Base-by-base conservation (phyloP, 345 rosid genomes). In the Bretschneidera sinensis region DNA sequence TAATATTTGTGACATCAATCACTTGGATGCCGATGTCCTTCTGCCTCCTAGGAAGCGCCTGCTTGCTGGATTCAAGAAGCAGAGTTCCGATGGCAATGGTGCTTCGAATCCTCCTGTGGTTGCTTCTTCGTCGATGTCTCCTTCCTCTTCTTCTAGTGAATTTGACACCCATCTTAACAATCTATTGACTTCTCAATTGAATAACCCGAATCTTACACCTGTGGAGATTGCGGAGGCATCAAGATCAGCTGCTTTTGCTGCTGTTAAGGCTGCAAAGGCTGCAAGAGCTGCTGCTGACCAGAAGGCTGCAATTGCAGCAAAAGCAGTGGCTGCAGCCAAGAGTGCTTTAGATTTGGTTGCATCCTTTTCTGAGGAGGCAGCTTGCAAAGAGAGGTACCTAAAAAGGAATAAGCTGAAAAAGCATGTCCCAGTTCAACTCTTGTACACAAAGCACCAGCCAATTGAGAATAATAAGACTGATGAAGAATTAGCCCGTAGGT, bases 11-110 rank as follows among this genome's bases (percentile, higher is more conserved):
- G 94, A 79, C 67, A 77, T 83, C 64, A 84, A 81, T 79, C 90
- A 79, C 64, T 71, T 87, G 74, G 90, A 82, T 55, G 84, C 89
- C 7, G 95, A 81, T 71, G 96, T 73, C 49, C 99, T 84, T 51
- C 66, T 94, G 59, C 99, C 99, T 64, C 99, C 99, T 9, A 77
- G 97, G 49, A 94, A 94, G 62, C 90, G 99, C 17, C 79, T 89
- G 57, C 96, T 94, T 35, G 96, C 99, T 1, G 97, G 95, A 77
- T 80, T 76, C 71, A 94, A 90, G 89, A 89, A 86, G 70, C 92
- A 83, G 78, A 86, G 67, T 69, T 79, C 80, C 0, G 81, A 55
- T 63, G 67, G 50, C 9, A 74, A 80, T 60, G 78, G 75, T 62
- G 71, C 74, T 28, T 60, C 64, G 11, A 77, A 61, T 59, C 79